Evolutionary conservation across 257 asterid genomes (phyloP).

Genomic region (Solanum raphanifolium): DNA sequence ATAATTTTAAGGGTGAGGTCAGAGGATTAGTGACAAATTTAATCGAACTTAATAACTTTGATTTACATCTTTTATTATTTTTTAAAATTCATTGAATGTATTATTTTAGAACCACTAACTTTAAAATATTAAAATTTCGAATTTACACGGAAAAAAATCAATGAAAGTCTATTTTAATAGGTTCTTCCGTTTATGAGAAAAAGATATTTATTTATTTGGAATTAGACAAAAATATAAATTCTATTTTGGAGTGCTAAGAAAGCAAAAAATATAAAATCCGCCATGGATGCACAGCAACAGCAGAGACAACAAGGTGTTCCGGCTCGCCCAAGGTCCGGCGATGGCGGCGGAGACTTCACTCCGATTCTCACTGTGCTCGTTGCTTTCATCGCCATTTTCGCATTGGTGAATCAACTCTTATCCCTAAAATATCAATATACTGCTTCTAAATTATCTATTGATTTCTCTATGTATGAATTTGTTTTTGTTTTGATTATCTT

Average conservation of each 20-base stretch:
- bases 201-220: not conserved
- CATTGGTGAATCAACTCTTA: conserved; percentile 25
- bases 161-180: no score
- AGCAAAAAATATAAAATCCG: not conserved
- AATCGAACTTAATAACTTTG: no score
- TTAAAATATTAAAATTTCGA: no score
- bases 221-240: not conserved
- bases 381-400: conserved; percentile 32
- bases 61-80: no score
- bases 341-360: conserved; percentile 36
- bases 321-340: conserved; percentile 11
- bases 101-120: no score
- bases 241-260: not conserved
- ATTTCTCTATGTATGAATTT: not conserved
- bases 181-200: not conserved
- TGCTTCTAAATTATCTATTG: not conserved
- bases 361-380: conserved; percentile 34
- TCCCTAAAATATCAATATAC: not conserved
- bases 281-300: conserved; percentile 67
- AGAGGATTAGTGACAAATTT: no score
- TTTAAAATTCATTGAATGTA: no score
- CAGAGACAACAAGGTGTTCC: conserved; percentile 34
- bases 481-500: not conserved
- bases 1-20: no score
- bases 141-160: no score